A percentile compares a stretch with the other conserved stretches of the same genome.
These are phyloP conservation scores for Chrysoporthe cubensis DNA, from an alignment of 2,329 filamentous ascomycete genomes.

Conservation along the genomic window DNA sequence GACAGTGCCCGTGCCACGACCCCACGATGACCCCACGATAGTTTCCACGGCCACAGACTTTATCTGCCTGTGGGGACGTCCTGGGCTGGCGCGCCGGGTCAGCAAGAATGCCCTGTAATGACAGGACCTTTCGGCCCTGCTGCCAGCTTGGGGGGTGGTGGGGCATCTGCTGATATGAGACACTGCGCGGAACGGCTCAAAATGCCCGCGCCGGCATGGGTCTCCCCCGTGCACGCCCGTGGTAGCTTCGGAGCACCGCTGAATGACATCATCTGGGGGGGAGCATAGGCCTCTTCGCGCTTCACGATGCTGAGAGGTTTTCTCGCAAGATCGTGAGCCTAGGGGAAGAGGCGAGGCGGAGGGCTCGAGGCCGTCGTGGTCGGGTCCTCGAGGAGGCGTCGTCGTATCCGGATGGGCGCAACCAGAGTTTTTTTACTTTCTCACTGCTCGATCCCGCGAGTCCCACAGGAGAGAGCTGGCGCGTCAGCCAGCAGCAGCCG, in stretches of 20 bases:
- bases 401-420: too few relatives aligned
- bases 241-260: background rate
- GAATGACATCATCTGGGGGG: background rate
- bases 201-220: too few relatives aligned
- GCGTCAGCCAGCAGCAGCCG: background rate
- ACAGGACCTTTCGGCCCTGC: constrained; percentile 1
- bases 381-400: too few relatives aligned
- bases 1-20: background rate
- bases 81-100: background rate
- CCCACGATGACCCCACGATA: background rate
- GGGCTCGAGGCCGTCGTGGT: too few relatives aligned
- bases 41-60: too few relatives aligned
- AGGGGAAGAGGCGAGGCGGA: background rate
- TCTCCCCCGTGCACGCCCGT: background rate
- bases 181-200: background rate
- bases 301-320: background rate
- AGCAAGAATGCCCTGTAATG: background rate
- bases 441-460: too few relatives aligned
- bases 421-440: too few relatives aligned
- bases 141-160: background rate
- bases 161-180: constrained; percentile 5
- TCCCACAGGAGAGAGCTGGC: too few relatives aligned
- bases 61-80: background rate
- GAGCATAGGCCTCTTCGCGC: too few relatives aligned
- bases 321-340: background rate